Percentiles rank a stretch among this genome's conserved stretches.
Conservation (phyloP, 495 filamentous ascomycete species). For the Neurospora discreta region DNA sequence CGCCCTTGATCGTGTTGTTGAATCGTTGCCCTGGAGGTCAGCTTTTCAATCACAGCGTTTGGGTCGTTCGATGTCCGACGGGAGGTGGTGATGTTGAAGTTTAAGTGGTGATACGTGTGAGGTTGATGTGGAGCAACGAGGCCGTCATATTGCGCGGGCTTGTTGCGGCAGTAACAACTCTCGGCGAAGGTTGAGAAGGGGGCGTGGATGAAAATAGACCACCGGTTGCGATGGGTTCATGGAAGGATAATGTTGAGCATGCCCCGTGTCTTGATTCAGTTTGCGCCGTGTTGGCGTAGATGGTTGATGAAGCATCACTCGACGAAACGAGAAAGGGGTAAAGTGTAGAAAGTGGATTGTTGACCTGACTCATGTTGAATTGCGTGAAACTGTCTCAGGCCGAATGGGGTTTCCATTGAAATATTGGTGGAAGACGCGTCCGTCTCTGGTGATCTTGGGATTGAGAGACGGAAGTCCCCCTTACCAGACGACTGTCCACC, state of each 20-base stretch:
- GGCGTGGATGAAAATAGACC: neutral
- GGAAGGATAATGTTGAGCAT: neutral
- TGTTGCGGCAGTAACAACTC: neutral
- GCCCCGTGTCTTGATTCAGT: neutral
- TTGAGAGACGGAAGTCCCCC: neutral
- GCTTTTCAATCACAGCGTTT: neutral
- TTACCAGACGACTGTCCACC: neutral
- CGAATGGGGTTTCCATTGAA: neutral
- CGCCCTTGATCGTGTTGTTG: neutral
- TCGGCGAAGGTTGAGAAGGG: neutral
- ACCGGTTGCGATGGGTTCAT: neutral
- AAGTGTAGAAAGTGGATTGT: neutral
- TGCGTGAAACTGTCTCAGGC: neutral
- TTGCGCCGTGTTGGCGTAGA: neutral
- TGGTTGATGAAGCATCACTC: neutral
- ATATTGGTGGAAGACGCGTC: neutral
- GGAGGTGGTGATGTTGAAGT: neutral
- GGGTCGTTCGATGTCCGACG: neutral
- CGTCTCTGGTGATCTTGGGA: neutral
- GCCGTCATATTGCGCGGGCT: neutral
- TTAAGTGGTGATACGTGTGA: neutral
- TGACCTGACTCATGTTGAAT: neutral
- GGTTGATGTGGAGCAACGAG: neutral
- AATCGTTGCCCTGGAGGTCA: neutral
- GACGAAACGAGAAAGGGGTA: neutral